phyloP scores from a whole-genome alignment of 1,284 basidiomycete species.

The Flammula alnicola region DNA sequence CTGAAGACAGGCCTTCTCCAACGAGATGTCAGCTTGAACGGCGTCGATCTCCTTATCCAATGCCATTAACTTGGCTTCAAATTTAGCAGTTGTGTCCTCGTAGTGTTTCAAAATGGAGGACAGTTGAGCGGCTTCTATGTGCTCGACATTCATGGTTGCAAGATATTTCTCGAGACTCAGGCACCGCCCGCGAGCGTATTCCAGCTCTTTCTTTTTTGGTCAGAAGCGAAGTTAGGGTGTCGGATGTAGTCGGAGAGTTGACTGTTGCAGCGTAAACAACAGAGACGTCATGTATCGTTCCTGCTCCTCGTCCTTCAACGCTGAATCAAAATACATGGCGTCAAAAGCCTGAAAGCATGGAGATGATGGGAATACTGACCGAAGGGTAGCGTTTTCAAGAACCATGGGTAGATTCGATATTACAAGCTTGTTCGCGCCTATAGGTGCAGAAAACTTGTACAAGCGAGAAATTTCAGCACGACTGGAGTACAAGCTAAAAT shows the following conservation, averaged over 20 bases:
- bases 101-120: slow-evolving; percentile 18
- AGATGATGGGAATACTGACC: slow-evolving; percentile 25
- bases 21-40: background rate
- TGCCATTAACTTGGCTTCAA: slow-evolving; percentile 10
- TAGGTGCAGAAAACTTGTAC: slow-evolving; percentile 33
- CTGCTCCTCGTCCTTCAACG: slow-evolving; percentile 33
- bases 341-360: background rate
- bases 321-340: slow-evolving; percentile 20
- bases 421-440: slow-evolving; percentile 40
- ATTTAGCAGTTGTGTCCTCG: slow-evolving; percentile 11
- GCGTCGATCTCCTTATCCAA: slow-evolving; percentile 7
- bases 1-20: slow-evolving; percentile 7
- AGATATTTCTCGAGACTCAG: slow-evolving; percentile 29
- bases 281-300: slow-evolving; percentile 35
- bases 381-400: slow-evolving; percentile 39
- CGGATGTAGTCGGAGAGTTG: slow-evolving; percentile 20
- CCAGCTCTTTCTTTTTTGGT: slow-evolving; percentile 12
- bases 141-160: slow-evolving; percentile 22
- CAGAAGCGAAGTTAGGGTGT: slow-evolving; percentile 9
- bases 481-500: slow-evolving; percentile 37
- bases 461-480: slow-evolving; percentile 42
- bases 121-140: slow-evolving; percentile 19
- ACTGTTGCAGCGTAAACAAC: slow-evolving; percentile 18
- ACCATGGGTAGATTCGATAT: slow-evolving; percentile 38
- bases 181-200: slow-evolving; percentile 22